Percentiles rank a stretch among this genome's conserved stretches.
These are phyloP conservation scores for Talaromyces borbonicus DNA, from an alignment of 495 filamentous ascomycete species.

Conservation along the genomic window DNA sequence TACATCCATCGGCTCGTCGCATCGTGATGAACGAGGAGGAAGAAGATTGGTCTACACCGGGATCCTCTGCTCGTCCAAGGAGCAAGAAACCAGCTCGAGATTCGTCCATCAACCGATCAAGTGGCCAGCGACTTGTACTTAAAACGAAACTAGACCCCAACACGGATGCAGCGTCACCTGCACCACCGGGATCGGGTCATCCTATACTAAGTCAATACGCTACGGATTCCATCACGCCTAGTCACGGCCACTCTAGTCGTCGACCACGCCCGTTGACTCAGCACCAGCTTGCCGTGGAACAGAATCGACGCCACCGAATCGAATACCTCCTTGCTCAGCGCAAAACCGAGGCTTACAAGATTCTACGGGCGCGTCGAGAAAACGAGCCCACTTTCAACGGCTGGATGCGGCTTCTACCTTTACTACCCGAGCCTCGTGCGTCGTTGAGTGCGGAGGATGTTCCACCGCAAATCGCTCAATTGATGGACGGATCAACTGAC, in stretches of 20 bases:
- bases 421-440: conserved; percentile 64
- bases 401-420: conserved; percentile 56
- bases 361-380: conserved; percentile 48
- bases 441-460: conserved; percentile 55
- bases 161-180: conserved; percentile 35
- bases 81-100: conserved; percentile 30
- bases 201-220: conserved; percentile 40
- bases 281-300: conserved; percentile 86
- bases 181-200: conserved; percentile 38
- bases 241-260: conserved; percentile 25
- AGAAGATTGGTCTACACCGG: conserved; percentile 23
- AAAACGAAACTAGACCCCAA: conserved; percentile 41
- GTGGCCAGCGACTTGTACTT: conserved; percentile 36
- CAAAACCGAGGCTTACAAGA: conserved; percentile 48
- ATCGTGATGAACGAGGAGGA: conserved; percentile 29
- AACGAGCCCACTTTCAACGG: conserved; percentile 53
- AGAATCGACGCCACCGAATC: conserved; percentile 77
- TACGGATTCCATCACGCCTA: conserved; percentile 26
- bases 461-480: conserved; percentile 53
- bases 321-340: conserved; percentile 77
- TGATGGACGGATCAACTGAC: conserved; percentile 53
- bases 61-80: conserved; percentile 23
- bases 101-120: conserved; percentile 25
- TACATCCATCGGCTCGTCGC: conserved; percentile 28
- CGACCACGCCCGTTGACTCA: conserved; percentile 80